phyloP scores from a whole-genome alignment of 2,329 filamentous ascomycete species.

The Neofusicoccum sp. region DNA sequence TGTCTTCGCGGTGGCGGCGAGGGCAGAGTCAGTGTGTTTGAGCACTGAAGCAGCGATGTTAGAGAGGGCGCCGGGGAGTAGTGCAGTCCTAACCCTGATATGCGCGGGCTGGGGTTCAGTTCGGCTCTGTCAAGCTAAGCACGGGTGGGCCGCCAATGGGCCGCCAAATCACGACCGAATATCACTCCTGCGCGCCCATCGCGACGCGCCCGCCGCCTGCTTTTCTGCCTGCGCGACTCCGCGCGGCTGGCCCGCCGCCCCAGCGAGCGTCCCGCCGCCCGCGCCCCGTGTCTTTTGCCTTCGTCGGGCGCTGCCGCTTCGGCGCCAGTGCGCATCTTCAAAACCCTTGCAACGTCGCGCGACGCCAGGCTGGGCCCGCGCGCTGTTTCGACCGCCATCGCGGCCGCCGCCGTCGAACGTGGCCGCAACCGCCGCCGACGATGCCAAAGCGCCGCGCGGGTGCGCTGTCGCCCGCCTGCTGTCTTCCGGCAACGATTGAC shows the following conservation, averaged over 20 bases:
- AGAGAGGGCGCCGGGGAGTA: not conserved
- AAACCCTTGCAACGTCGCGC: constrained; percentile 16
- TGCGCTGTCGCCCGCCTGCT: not conserved
- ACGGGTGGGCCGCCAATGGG: constrained; percentile 2
- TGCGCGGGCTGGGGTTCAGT: constrained; percentile 7
- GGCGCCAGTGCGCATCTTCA: constrained; percentile 10
- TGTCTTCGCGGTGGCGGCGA: constrained; percentile 4
- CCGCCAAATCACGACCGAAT: not conserved
- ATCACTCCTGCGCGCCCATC: constrained; percentile 8
- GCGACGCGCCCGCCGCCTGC: constrained; percentile 5
- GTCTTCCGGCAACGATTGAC: not conserved
- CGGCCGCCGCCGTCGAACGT: not conserved
- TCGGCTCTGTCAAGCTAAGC: constrained; percentile 8
- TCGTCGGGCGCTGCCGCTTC: constrained; percentile 2
- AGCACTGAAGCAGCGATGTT: constrained; percentile 16
- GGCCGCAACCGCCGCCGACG: not conserved
- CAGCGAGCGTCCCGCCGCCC: not conserved
- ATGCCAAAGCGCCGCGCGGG: not conserved
- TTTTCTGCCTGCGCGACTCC: constrained; percentile 2
- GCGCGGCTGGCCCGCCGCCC: not conserved
- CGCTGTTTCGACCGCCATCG: constrained; percentile 14
- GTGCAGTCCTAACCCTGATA: not conserved
- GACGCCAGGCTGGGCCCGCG: constrained; percentile 7
- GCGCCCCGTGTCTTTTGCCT: not conserved
- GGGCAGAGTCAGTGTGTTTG: constrained; percentile 16